These are phyloP conservation scores for Moesziomyces aphidis DNA, from an alignment of 1,284 basidiomycete genomes.

Conservation along the genomic window DNA sequence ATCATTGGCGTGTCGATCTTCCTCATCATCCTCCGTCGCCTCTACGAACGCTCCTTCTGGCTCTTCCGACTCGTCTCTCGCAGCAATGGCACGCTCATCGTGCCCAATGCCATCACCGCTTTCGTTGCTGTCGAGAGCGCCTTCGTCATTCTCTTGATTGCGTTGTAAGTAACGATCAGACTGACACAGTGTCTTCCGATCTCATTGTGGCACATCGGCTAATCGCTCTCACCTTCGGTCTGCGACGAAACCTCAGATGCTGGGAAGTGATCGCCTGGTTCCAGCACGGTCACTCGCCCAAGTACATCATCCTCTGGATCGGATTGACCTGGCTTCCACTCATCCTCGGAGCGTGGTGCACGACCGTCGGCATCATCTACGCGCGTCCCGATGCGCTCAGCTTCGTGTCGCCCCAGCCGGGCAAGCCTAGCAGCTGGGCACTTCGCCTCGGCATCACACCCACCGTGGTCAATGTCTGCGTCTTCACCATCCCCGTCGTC, in stretches of 20 bases:
- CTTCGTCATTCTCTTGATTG: conserved; percentile 28
- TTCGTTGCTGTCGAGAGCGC: conserved; percentile 28
- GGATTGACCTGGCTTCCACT: conserved; percentile 33
- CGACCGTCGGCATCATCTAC: conserved; percentile 30
- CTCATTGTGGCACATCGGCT: too few relatives aligned
- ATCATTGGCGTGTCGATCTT: conserved; percentile 29
- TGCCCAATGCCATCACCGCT: conserved; percentile 36
- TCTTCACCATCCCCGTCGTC: conserved; percentile 22
- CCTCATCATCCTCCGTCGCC: conserved; percentile 30
- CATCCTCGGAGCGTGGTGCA: conserved; percentile 29
- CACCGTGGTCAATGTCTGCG: conserved; percentile 19
- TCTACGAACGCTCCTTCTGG: conserved; percentile 37
- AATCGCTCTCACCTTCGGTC: too few relatives aligned
- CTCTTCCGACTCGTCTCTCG: conserved; percentile 23
- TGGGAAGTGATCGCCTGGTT: conserved; percentile 30
- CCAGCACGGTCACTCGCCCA: conserved; percentile 16
- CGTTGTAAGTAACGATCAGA: conserved; percentile 21
- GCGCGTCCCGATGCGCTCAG: conserved; percentile 35
- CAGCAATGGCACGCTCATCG: conserved; percentile 36
- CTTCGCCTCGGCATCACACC: conserved; percentile 33
- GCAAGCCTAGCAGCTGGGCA: conserved; percentile 19
- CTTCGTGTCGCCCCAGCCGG: conserved; percentile 33
- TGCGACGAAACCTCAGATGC: conserved; percentile 8
- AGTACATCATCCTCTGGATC: conserved; percentile 38
- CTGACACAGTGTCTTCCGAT: too few relatives aligned